Conservation (phyloP, 2,329 filamentous ascomycete species). For the Nigrospora sphaerica region DNA sequence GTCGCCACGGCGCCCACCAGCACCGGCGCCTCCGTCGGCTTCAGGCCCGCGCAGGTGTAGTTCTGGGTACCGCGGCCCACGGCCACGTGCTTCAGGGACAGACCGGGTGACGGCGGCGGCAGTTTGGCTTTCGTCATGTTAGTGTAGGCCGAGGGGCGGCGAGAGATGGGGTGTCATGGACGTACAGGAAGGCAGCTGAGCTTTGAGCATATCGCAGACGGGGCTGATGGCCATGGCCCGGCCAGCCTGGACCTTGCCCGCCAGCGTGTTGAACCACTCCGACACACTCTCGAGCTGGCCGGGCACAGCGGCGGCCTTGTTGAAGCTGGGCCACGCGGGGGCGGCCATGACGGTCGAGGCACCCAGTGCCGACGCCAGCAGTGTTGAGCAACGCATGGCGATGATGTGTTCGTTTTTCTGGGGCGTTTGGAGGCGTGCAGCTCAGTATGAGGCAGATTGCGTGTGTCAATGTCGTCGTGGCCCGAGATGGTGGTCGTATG, state of each 20-base stretch:
- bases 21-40: constrained; percentile 54
- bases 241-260: constrained; percentile 43
- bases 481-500: not conserved
- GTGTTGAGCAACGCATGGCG: constrained; percentile 1
- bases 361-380: constrained; percentile 39
- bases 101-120: constrained; percentile 50
- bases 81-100: constrained; percentile 68
- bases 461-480: not conserved
- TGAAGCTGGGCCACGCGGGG: constrained; percentile 38
- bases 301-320: constrained; percentile 29
- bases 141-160: constrained; percentile 7
- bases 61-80: constrained; percentile 88
- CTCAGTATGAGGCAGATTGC: not conserved
- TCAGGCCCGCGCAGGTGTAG: constrained; percentile 71
- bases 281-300: constrained; percentile 41
- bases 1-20: constrained; percentile 69
- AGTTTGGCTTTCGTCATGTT: constrained; percentile 29
- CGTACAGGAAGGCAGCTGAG: constrained; percentile 43
- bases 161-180: not conserved
- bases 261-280: constrained; percentile 55
- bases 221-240: constrained; percentile 33
- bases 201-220: constrained; percentile 47
- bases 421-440: not conserved
- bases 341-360: constrained; percentile 34
- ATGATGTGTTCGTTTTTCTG: not conserved